Conservation (phyloP, 352 stramenopile species). For the Phytophthora colocasiae region DNA sequence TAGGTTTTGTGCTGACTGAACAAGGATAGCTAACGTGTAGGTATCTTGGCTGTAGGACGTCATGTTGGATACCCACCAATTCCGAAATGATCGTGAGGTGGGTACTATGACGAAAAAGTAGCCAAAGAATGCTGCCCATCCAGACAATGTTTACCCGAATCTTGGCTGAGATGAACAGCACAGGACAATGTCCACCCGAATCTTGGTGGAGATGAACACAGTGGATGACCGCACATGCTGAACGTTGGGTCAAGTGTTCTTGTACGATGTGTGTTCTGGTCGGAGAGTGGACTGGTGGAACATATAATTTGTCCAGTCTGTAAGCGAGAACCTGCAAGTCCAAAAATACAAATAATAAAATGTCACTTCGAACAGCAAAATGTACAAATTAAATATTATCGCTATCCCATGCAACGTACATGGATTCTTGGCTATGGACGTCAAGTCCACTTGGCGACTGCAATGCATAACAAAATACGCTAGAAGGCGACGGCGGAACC, state of each 20-base stretch:
- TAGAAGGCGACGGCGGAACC: slow-evolving; percentile 11
- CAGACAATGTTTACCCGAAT: not conserved
- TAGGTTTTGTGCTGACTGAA: slow-evolving; percentile 24
- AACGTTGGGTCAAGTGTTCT: too few species aligned
- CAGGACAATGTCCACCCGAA: too few species aligned
- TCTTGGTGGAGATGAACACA: too few species aligned
- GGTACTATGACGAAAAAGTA: slow-evolving; percentile 12
- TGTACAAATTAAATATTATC: slow-evolving; percentile 32
- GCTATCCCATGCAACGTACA: not conserved
- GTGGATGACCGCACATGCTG: too few species aligned
- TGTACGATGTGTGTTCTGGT: too few species aligned
- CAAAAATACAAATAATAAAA: too few species aligned
- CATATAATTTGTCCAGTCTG: not conserved
- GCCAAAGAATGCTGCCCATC: slow-evolving; percentile 23
- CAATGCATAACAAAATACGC: slow-evolving; percentile 10
- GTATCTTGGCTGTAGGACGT: slow-evolving; percentile 14
- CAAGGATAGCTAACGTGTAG: slow-evolving; percentile 14
- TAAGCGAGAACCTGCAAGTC: too few species aligned
- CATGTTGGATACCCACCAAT: slow-evolving; percentile 8
- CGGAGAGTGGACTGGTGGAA: too few species aligned
- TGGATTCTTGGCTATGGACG: slow-evolving; percentile 18
- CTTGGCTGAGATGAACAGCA: too few species aligned
- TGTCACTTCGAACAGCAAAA: too few species aligned
- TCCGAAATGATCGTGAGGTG: slow-evolving; percentile 12
- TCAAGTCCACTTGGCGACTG: slow-evolving; percentile 14